phyloP scores from a whole-genome alignment of 169 alveolate species.

The Cyclospora cayetanensis region DNA sequence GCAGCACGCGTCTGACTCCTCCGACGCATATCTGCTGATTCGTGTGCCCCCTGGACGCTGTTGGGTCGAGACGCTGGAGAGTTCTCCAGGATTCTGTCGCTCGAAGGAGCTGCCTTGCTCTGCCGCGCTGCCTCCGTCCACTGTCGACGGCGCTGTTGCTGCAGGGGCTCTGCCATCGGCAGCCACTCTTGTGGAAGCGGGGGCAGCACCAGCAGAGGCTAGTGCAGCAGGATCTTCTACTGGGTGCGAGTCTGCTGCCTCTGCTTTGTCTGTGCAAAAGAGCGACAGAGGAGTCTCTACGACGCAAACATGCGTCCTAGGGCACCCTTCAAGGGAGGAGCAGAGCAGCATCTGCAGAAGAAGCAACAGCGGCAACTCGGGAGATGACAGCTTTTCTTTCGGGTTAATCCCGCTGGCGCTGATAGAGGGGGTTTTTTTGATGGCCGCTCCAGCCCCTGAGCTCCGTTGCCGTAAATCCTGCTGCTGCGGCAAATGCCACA shows the following conservation, averaged over 20 bases:
- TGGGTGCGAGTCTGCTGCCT: not conserved
- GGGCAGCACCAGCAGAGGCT: not conserved
- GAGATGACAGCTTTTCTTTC: not conserved
- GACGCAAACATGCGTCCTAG: not conserved
- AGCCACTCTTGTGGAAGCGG: not conserved
- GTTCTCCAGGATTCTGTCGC: too few species aligned
- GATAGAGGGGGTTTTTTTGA: not conserved
- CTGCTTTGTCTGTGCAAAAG: not conserved
- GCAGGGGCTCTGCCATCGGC: constrained; percentile 9
- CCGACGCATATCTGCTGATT: not conserved
- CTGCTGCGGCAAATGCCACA: constrained; percentile 36
- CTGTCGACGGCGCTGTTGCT: not conserved
- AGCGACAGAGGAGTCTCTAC: not conserved
- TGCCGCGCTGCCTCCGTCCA: not conserved
- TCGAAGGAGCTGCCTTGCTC: too few species aligned
- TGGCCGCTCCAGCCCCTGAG: constrained; percentile 21
- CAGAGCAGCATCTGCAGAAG: too few species aligned
- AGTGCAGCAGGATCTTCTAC: not conserved
- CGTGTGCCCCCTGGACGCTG: constrained; percentile 48
- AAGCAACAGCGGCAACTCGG: not conserved
- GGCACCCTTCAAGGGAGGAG: not conserved
- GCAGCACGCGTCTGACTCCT: not conserved
- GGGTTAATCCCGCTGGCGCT: constrained; percentile 33
- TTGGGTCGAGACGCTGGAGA: not conserved
- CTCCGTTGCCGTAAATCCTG: not conserved